phyloP scores from a whole-genome alignment of 805 yeast genomes.

The Spencermartinsiella europaea region DNA sequence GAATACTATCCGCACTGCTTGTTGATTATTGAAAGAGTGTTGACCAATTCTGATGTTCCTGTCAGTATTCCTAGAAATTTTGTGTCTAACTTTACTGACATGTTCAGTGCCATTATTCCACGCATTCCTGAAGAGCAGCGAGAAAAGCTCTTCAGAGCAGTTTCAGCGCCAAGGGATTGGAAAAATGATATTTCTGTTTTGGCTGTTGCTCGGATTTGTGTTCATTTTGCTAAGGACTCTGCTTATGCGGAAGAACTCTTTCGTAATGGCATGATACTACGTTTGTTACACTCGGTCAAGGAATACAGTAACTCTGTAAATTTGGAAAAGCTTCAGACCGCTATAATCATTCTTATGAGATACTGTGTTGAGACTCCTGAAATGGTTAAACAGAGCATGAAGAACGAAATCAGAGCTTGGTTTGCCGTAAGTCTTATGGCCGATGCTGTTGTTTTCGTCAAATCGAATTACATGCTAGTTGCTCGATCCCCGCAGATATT shows the following conservation, averaged over 20 bases:
- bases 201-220: slow-evolving; percentile 50
- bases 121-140: slow-evolving; percentile 23
- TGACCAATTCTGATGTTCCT: slow-evolving; percentile 51
- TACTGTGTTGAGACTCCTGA: slow-evolving; percentile 62
- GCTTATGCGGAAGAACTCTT: slow-evolving; percentile 38
- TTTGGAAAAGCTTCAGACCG: slow-evolving; percentile 40
- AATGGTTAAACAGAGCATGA: slow-evolving; percentile 45
- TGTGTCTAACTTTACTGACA: slow-evolving; percentile 16
- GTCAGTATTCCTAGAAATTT: slow-evolving; percentile 33
- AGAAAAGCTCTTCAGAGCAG: slow-evolving; percentile 37
- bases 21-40: slow-evolving; percentile 48
- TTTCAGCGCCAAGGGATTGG: slow-evolving; percentile 41
- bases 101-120: slow-evolving; percentile 11
- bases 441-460: slow-evolving; percentile 30
- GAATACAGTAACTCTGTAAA: slow-evolving; percentile 35
- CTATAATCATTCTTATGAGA: slow-evolving; percentile 53
- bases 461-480: slow-evolving; percentile 18
- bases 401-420: slow-evolving; percentile 45
- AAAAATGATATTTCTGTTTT: slow-evolving; percentile 44
- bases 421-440: slow-evolving; percentile 26
- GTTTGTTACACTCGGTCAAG: slow-evolving; percentile 42
- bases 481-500: slow-evolving; percentile 47
- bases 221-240: slow-evolving; percentile 47
- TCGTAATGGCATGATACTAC: slow-evolving; percentile 42
- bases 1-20: slow-evolving; percentile 60